These are phyloP conservation scores for Phytophthora aleatoria DNA, from an alignment of 352 stramenopile genomes.

Conservation along the genomic window DNA sequence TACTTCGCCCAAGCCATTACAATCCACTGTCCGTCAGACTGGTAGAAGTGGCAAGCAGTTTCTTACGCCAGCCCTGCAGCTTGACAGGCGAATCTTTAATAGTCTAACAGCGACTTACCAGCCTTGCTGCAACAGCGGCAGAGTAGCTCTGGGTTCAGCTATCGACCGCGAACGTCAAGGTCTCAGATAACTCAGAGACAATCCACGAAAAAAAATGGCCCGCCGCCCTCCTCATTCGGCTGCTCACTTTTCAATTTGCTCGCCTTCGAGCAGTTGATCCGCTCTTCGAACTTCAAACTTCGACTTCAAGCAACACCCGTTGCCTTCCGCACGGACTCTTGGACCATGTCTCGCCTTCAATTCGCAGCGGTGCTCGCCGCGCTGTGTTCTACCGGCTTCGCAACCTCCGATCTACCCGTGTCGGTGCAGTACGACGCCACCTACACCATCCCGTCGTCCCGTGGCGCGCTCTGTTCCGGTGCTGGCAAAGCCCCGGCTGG, in stretches of 20 bases:
- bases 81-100: neutral
- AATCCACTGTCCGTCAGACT: neutral
- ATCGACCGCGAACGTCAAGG: neutral
- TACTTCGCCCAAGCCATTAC: neutral
- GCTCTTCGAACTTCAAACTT: constrained; percentile 4
- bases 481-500: constrained; percentile 37
- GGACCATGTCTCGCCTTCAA: constrained; percentile 5
- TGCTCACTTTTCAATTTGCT: constrained; percentile 31
- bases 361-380: constrained; percentile 14
- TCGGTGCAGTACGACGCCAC: constrained; percentile 66
- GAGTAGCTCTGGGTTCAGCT: constrained; percentile 1
- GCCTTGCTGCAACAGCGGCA: neutral
- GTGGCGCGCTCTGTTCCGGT: constrained; percentile 51
- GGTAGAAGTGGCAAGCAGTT: neutral
- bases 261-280: constrained; percentile 19
- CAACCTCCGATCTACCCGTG: constrained; percentile 29
- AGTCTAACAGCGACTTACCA: neutral
- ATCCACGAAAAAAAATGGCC: neutral
- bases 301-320: constrained; percentile 4
- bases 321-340: constrained; percentile 7
- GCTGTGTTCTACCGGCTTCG: neutral
- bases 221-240: neutral
- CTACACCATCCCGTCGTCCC: constrained; percentile 46
- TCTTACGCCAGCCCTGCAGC: neutral
- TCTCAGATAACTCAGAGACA: constrained; percentile 2